Conservation (phyloP, 352 stramenopile genomes). For the Globisporangium polare region DNA sequence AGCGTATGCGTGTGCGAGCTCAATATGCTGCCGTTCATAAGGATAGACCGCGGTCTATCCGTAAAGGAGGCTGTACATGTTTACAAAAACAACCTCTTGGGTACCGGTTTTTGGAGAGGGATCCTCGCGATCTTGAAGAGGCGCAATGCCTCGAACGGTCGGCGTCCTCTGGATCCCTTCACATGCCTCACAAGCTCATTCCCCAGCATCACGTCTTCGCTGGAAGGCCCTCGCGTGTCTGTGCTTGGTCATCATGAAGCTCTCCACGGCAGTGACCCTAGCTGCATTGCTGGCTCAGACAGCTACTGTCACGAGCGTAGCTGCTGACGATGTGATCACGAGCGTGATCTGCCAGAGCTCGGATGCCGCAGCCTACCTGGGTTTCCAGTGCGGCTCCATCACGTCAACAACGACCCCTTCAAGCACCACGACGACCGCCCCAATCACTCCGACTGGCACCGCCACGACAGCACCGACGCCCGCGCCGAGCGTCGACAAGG, state of each 20-base stretch:
- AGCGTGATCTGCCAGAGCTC: conserved; percentile 37
- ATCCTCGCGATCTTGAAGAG: conserved; percentile 5
- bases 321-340: conserved; percentile 31
- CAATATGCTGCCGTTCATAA: too few relatives aligned
- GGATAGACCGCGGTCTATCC: too few relatives aligned
- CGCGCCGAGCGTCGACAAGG: conserved; percentile 25
- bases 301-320: neutral
- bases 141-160: neutral
- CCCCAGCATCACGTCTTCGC: neutral
- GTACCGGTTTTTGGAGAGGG: too few relatives aligned
- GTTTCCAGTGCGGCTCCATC: conserved; percentile 33
- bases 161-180: neutral
- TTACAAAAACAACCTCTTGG: too few relatives aligned
- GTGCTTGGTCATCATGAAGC: conserved; percentile 1
- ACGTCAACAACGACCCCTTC: conserved; percentile 1
- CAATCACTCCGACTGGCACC: neutral
- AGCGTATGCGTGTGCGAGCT: too few relatives aligned
- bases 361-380: conserved; percentile 35
- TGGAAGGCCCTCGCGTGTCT: too few relatives aligned
- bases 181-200: neutral
- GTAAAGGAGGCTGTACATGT: too few relatives aligned
- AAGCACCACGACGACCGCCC: conserved; percentile 2
- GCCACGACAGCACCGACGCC: conserved; percentile 17
- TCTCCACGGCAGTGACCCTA: neutral
- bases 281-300: conserved; percentile 10